A percentile compares a stretch with the other conserved stretches of the same genome.
Conservation (phyloP, 2,329 filamentous ascomycete genomes). For the Xylaria sp. region DNA sequence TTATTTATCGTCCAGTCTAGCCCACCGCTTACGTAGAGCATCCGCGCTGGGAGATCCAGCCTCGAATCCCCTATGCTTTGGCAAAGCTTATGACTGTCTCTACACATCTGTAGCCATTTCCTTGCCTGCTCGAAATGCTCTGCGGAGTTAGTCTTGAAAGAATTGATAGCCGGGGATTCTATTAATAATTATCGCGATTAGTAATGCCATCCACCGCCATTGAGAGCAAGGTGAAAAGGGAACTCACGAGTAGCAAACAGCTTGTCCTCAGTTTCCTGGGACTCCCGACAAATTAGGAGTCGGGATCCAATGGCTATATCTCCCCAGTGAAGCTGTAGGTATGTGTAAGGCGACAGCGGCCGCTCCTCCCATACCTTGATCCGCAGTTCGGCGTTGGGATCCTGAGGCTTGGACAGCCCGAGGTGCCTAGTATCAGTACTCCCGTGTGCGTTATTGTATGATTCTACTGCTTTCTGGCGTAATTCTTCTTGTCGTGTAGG, state of each 20-base stretch:
- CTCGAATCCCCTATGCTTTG: background rate
- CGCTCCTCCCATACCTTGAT: conserved; percentile 23
- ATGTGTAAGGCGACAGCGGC: conserved; percentile 15
- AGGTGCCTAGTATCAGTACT: too few species aligned
- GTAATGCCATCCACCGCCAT: too few species aligned
- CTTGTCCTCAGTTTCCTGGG: too few species aligned
- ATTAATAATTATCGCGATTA: too few species aligned
- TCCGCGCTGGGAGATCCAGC: too few species aligned
- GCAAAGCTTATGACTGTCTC: conserved; percentile 7
- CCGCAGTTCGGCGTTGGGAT: background rate
- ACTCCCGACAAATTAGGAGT: too few species aligned
- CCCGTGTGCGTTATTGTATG: too few species aligned
- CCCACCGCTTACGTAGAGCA: too few species aligned
- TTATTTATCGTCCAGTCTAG: too few species aligned
- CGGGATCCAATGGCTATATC: background rate
- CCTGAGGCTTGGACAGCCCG: too few species aligned
- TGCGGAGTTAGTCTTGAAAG: background rate
- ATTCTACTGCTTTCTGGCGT: background rate
- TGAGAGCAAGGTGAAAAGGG: too few species aligned
- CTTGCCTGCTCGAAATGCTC: conserved; percentile 10
- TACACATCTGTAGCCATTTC: conserved; percentile 13
- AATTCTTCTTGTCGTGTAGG: conserved; percentile 3
- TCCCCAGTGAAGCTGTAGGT: conserved; percentile 17
- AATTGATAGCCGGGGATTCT: conserved; percentile 1
- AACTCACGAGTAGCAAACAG: too few species aligned